A percentile compares a stretch with the other conserved stretches of the same genome.
Conservation (phyloP, 352 stramenopile species). For the Pythium sp. region DNA sequence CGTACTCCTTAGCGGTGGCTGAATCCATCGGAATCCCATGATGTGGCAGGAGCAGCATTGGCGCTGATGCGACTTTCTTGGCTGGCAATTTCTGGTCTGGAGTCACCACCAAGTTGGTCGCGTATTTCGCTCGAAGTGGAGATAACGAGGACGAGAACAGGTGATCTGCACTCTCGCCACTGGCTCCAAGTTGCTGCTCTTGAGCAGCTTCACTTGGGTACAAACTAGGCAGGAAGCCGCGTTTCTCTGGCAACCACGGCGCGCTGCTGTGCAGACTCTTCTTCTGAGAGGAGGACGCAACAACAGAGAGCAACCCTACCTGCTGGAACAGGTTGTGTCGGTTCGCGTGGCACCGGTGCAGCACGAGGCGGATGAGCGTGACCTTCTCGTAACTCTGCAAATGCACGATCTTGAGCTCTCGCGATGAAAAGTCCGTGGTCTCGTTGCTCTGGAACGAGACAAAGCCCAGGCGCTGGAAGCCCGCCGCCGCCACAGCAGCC, state of each 20-base stretch:
- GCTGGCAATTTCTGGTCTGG: neutral
- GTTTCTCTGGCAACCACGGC: neutral
- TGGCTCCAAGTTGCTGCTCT: neutral
- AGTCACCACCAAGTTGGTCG: neutral
- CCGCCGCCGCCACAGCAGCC: slow-evolving; percentile 1
- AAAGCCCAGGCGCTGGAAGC: slow-evolving; percentile 43
- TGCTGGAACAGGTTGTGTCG: slow-evolving; percentile 50
- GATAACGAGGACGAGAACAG: slow-evolving; percentile 13
- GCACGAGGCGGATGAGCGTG: slow-evolving; percentile 36
- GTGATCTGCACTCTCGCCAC: slow-evolving; percentile 1
- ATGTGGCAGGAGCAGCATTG: neutral
- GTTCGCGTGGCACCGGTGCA: slow-evolving; percentile 46
- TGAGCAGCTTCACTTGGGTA: neutral
- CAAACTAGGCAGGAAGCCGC: slow-evolving; percentile 2
- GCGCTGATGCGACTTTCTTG: neutral
- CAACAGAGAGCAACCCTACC: slow-evolving; percentile 36
- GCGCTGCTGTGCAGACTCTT: neutral
- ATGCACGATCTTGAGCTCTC: slow-evolving; percentile 54
- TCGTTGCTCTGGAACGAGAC: slow-evolving; percentile 32
- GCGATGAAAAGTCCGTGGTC: slow-evolving; percentile 20
- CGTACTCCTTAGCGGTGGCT: neutral
- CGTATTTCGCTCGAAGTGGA: slow-evolving; percentile 12
- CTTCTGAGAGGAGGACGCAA: slow-evolving; percentile 9
- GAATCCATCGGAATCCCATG: neutral
- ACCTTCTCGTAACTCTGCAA: slow-evolving; percentile 22